Conservation (phyloP, 805 yeast species). For the Maudiozyma serrabonitensis region DNA sequence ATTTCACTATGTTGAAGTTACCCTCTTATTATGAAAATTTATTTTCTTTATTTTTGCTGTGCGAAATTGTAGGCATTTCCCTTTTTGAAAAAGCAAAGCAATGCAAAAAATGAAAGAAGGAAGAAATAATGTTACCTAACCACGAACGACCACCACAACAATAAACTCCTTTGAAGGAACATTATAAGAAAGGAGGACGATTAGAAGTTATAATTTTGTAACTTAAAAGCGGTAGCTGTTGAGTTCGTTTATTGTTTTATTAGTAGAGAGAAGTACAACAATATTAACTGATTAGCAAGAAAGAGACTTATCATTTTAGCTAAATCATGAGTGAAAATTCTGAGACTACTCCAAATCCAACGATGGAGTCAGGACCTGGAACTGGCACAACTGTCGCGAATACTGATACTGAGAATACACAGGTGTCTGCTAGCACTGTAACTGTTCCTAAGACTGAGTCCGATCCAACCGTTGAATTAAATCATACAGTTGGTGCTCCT, state of each 20-base stretch:
- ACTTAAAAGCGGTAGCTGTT: too few relatives aligned
- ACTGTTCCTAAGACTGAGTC: background rate
- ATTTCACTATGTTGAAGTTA: background rate
- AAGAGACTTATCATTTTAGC: background rate
- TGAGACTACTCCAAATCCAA: background rate
- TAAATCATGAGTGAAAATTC: conserved; percentile 1
- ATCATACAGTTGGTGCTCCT: conserved; percentile 2
- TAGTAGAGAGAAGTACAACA: too few relatives aligned
- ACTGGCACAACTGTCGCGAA: too few relatives aligned
- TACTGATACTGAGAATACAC: background rate
- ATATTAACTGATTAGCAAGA: background rate
- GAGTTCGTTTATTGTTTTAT: too few relatives aligned
- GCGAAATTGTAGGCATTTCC: background rate
- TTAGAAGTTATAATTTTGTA: too few relatives aligned
- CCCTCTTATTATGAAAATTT: background rate
- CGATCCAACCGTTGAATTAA: background rate
- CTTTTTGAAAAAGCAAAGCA: background rate
- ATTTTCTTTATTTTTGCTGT: background rate
- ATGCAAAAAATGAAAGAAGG: background rate
- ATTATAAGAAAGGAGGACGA: too few relatives aligned
- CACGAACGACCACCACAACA: too few relatives aligned
- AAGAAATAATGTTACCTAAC: too few relatives aligned
- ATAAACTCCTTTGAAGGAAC: too few relatives aligned
- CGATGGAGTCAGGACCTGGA: background rate
- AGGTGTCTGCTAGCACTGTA: background rate